These are phyloP conservation scores for Fraxinus angustifolia DNA, from an alignment of 305 asterid genomes.

Conservation along the genomic window DNA sequence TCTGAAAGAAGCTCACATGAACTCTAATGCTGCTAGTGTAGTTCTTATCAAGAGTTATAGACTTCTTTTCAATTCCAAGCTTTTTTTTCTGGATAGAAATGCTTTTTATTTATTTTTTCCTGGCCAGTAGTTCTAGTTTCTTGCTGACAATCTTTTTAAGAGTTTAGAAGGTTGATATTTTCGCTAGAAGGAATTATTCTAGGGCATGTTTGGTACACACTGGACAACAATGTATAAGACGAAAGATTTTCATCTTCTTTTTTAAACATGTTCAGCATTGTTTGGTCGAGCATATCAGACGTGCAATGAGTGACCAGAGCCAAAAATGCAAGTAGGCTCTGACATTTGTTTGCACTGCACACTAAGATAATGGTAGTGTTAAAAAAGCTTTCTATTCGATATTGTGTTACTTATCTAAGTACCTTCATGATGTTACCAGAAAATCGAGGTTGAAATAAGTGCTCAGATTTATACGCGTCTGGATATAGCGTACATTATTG, in stretches of 20 bases:
- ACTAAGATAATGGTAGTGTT: not conserved
- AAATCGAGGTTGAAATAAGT: not conserved
- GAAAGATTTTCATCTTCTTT: not conserved
- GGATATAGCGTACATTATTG: too few relatives aligned
- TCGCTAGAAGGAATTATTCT: not conserved
- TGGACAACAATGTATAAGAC: not conserved
- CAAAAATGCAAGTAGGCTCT: not conserved
- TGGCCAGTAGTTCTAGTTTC: not conserved
- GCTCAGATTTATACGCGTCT: too few relatives aligned
- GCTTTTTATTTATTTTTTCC: not conserved
- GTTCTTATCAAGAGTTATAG: not conserved
- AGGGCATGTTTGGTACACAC: not conserved
- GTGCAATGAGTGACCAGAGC: not conserved
- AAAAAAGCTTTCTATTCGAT: not conserved
- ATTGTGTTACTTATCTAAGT: not conserved
- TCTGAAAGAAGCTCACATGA: not conserved
- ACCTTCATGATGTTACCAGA: not conserved
- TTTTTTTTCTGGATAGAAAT: not conserved
- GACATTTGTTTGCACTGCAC: not conserved
- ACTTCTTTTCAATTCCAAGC: not conserved
- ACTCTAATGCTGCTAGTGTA: not conserved
- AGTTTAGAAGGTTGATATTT: not conserved
- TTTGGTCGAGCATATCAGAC: not conserved
- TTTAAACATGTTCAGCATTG: not conserved
- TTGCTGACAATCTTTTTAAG: not conserved